phyloP scores from a whole-genome alignment of 352 stramenopile genomes.

The Pilasporangium apinafurcum region DNA sequence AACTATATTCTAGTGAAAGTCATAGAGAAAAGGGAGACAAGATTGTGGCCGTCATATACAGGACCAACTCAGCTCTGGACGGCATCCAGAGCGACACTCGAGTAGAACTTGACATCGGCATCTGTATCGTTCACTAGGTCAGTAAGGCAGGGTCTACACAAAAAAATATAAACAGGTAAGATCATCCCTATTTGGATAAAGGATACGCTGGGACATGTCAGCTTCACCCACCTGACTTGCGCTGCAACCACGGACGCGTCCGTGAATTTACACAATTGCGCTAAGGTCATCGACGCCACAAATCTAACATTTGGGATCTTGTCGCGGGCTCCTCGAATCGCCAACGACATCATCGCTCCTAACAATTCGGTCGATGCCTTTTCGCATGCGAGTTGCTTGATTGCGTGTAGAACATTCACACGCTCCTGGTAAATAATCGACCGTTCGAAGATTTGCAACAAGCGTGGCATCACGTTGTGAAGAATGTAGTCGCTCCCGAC shows the following conservation, averaged over 20 bases:
- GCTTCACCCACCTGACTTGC: constrained; percentile 60
- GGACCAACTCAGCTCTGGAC: constrained; percentile 40
- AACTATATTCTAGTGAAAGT: constrained; percentile 16
- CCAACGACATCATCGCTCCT: constrained; percentile 48
- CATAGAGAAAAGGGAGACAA: constrained; percentile 5
- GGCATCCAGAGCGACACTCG: constrained; percentile 70
- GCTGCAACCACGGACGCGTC: constrained; percentile 55
- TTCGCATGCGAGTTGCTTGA: constrained; percentile 69
- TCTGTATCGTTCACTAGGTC: constrained; percentile 75
- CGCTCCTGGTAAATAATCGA: constrained; percentile 85
- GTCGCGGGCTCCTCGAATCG: constrained; percentile 69
- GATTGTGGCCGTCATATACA: constrained; percentile 6
- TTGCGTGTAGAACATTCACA: constrained; percentile 74
- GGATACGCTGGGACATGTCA: neutral
- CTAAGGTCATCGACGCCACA: constrained; percentile 78
- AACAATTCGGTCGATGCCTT: constrained; percentile 71
- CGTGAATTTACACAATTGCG: constrained; percentile 77
- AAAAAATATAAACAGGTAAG: too few species aligned
- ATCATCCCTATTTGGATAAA: too few species aligned
- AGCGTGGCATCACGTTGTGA: constrained; percentile 73
- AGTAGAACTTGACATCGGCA: constrained; percentile 86
- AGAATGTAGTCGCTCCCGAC: constrained; percentile 80
- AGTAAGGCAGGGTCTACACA: constrained; percentile 58
- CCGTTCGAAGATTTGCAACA: constrained; percentile 79
- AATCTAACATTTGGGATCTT: constrained; percentile 89